Base-by-base conservation (phyloP, 495 filamentous ascomycete genomes). In the Trichoderma asperelloides region DNA sequence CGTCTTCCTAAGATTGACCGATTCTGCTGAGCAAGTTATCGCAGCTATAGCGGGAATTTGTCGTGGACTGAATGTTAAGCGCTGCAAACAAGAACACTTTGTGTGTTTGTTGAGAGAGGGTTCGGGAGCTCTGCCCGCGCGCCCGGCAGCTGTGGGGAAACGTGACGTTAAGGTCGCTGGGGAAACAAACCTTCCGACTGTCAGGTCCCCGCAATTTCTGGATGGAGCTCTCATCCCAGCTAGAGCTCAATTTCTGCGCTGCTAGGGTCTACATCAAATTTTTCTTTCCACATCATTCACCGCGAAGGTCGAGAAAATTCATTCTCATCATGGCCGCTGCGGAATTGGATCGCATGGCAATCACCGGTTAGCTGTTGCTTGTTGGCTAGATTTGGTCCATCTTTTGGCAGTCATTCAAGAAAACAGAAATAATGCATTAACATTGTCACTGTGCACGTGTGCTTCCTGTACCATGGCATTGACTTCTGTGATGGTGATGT, bases 401-500 rank as follows among this genome's bases (percentile, higher is more conserved):
- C n/a, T 9, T 18, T 51, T 51, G 47, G n/a, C 47, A 51, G 47
- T n/a, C 47, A 6, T 51, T 51, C 47, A 51, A n/a, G 18, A 37
- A 37, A 7, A 37, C 33, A 37, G 33, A 37, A 37, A 37, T 3
- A 7, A 51, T 51, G 47, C 47, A 51, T 51, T 9, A 21, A 9
- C 47, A 51, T 51, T 23, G 18, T 51, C 47, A 51, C 47, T 23
- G 47, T 51, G 47, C 47, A n/a, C 47, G 47, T 30, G 11, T 60
- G 49, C 49, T 55, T 47, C 43, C 9, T 8, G 43, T 45, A n/a
- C 67, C 65, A 66, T 60, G 27, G 65, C 47, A 51, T 51, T n/a
- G 43, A 12, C 43, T 28, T 27, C 21, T 41, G 62, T 64, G 63
- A n/a, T 30, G 55, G n/a, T 60, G 55, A 12, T 28, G 27, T 60